Percentiles rank a stretch among this genome's conserved stretches.
These are phyloP conservation scores for Yamadazyma friedrichii DNA, from an alignment of 1,139 yeast genomes.

Conservation along the genomic window DNA sequence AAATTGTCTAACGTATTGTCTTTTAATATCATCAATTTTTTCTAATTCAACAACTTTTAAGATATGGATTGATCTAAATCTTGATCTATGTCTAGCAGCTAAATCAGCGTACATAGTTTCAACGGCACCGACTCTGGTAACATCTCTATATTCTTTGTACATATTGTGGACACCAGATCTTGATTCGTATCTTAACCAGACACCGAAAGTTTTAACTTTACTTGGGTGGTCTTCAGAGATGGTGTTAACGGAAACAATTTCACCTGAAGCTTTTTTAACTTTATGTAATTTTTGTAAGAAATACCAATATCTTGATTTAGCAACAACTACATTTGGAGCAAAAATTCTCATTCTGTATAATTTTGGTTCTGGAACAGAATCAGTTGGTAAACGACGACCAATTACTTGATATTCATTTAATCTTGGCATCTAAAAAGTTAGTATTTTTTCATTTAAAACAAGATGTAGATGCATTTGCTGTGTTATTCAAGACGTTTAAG, in stretches of 20 bases:
- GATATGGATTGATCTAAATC: slow-evolving; percentile 99
- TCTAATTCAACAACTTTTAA: slow-evolving; percentile 98
- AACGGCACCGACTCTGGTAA: slow-evolving; percentile 98
- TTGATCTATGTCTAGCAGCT: slow-evolving; percentile 99
- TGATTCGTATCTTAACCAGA: slow-evolving; percentile 99
- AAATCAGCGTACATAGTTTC: slow-evolving; percentile 98
- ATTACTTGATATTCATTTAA: slow-evolving; percentile 99
- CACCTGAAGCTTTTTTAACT: slow-evolving; percentile 99
- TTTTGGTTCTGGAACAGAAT: slow-evolving; percentile 98
- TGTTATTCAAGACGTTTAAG: too few relatives aligned
- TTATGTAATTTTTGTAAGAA: slow-evolving; percentile 98
- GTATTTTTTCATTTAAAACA: slow-evolving; percentile 5
- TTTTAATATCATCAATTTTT: slow-evolving; percentile 97
- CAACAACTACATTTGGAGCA: slow-evolving; percentile 98
- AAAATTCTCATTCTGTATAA: slow-evolving; percentile 99
- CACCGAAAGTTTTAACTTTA: slow-evolving; percentile 99
- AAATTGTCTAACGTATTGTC: slow-evolving; percentile 98
- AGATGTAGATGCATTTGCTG: background rate
- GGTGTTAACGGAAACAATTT: slow-evolving; percentile 88
- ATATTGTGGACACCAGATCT: slow-evolving; percentile 99
- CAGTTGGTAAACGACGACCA: slow-evolving; percentile 99
- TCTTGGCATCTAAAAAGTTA: slow-evolving; percentile 61
- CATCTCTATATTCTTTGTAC: slow-evolving; percentile 99
- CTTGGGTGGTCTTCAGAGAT: slow-evolving; percentile 96
- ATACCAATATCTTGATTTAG: slow-evolving; percentile 99